Conservation (phyloP, 176 grass and related monocot species). For the Carex myosuroides region DNA sequence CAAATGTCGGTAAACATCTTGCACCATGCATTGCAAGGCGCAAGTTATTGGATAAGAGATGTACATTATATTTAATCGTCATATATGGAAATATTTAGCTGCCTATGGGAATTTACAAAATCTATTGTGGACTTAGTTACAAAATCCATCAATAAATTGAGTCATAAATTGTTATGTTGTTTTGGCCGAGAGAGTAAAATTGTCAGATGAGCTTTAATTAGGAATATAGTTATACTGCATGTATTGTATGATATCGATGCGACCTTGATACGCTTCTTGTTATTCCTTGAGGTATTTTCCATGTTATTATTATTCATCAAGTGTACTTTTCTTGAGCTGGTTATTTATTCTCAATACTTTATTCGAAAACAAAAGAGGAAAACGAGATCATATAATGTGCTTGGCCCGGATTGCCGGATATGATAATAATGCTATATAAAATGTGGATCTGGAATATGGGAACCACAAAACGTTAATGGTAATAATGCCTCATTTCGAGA, state of each 20-base stretch:
- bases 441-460: not conserved
- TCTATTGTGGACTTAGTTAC: not conserved
- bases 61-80: not conserved
- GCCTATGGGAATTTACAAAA: not conserved
- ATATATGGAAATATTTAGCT: not conserved
- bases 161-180: not conserved
- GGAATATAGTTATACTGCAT: not conserved
- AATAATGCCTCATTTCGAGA: not conserved
- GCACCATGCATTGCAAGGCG: not conserved
- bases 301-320: not conserved
- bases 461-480: not conserved
- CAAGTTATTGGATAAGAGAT: not conserved
- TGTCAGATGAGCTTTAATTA: not conserved
- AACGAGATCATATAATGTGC: not conserved
- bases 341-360: not conserved
- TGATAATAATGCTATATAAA: not conserved
- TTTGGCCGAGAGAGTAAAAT: not conserved
- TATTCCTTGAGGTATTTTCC: not conserved
- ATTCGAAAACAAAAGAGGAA: not conserved
- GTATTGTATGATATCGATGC: not conserved
- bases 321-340: not conserved
- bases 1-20: not conserved
- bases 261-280: no score
- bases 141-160: not conserved
- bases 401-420: not conserved